These are phyloP conservation scores for Lachancea sp. DNA, from an alignment of 805 yeast species.

Conservation along the genomic window DNA sequence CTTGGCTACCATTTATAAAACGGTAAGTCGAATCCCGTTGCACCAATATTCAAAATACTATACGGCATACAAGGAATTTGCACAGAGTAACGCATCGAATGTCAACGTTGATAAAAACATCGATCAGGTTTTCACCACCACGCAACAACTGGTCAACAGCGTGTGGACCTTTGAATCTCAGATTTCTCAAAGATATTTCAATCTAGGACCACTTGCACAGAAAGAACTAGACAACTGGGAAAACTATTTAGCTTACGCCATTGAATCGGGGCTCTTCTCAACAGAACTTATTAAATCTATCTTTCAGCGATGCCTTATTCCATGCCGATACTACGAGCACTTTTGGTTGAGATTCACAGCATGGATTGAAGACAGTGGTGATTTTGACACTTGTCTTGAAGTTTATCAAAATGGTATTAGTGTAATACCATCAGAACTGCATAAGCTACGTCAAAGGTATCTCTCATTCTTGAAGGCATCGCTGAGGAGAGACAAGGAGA, in stretches of 20 bases:
- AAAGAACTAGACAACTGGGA: slow-evolving; percentile 52
- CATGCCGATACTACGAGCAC: slow-evolving; percentile 51
- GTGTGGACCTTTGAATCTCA: slow-evolving; percentile 71
- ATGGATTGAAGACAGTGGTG: slow-evolving; percentile 39
- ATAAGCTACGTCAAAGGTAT: slow-evolving; percentile 16
- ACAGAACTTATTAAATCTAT: slow-evolving; percentile 37
- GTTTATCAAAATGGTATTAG: slow-evolving; percentile 48
- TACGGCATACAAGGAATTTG: slow-evolving; percentile 39
- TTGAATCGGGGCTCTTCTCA: slow-evolving; percentile 28
- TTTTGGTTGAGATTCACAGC: slow-evolving; percentile 66
- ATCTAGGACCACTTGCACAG: slow-evolving; percentile 39
- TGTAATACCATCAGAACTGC: slow-evolving; percentile 33
- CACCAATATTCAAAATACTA: slow-evolving; percentile 83
- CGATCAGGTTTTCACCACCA: slow-evolving; percentile 37
- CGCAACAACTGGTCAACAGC: slow-evolving; percentile 47
- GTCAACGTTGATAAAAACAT: slow-evolving; percentile 38
- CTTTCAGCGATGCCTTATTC: slow-evolving; percentile 69
- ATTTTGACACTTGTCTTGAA: slow-evolving; percentile 33
- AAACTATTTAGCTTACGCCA: slow-evolving; percentile 53
- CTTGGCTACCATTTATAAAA: slow-evolving; percentile 38
- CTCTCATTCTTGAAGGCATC: slow-evolving; percentile 17
- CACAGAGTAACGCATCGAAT: slow-evolving; percentile 28
- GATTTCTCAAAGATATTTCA: slow-evolving; percentile 53
- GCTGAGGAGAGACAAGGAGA: slow-evolving; percentile 11
- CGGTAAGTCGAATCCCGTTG: slow-evolving; percentile 55